phyloP scores from a whole-genome alignment of 2,329 filamentous ascomycete genomes.

The Orbilia ellipsospora region DNA sequence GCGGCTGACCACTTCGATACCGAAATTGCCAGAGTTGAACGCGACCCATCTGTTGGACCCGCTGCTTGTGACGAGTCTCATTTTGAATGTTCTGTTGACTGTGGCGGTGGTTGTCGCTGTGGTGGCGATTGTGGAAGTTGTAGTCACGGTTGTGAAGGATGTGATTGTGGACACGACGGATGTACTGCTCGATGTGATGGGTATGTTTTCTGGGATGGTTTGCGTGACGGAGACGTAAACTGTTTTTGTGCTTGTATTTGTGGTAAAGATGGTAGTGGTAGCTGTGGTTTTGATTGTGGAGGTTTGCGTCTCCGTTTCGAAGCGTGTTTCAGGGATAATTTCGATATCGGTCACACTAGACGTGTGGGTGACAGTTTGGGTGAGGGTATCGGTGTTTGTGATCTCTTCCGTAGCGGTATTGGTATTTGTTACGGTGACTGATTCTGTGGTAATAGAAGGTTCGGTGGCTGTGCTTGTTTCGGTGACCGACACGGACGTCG shows the following conservation, averaged over 20 bases:
- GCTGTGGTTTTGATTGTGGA: slow-evolving; percentile 24
- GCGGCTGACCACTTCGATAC: not conserved
- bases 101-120: slow-evolving; percentile 2
- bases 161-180: slow-evolving; percentile 16
- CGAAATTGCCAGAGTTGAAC: not conserved
- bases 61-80: not conserved
- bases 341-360: slow-evolving; percentile 11
- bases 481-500: not conserved
- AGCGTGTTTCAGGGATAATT: slow-evolving; percentile 14
- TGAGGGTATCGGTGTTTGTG: slow-evolving; percentile 21
- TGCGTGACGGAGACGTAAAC: slow-evolving; percentile 17
- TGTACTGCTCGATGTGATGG: slow-evolving; percentile 10
- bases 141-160: slow-evolving; percentile 21
- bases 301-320: slow-evolving; percentile 18
- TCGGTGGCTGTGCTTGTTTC: slow-evolving; percentile 18
- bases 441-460: not conserved
- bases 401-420: slow-evolving; percentile 5
- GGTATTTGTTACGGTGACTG: slow-evolving; percentile 9
- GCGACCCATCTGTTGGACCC: slow-evolving; percentile 18
- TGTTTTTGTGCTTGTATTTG: slow-evolving; percentile 7
- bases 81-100: slow-evolving; percentile 18
- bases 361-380: slow-evolving; percentile 1
- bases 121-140: not conserved
- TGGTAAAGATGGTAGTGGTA: slow-evolving; percentile 17
- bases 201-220: slow-evolving; percentile 11